Base-by-base conservation (phyloP, 768 basidiomycete genomes). In the Infundibulicybe gibba region DNA sequence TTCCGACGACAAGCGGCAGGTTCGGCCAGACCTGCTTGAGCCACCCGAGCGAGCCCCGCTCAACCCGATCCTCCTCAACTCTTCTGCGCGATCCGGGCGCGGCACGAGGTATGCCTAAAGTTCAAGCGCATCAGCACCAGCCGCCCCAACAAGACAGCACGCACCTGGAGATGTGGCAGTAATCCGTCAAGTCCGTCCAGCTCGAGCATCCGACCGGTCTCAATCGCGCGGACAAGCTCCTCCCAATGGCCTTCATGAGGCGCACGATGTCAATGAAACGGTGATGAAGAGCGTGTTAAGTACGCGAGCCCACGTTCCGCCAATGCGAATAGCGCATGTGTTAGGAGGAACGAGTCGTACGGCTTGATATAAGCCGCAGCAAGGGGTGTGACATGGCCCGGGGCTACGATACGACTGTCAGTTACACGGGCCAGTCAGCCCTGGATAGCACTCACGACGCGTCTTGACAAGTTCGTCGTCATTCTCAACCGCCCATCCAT, bases 181-280 rank as follows among this genome's bases (percentile, higher is more conserved):
- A 49, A 33, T 5, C 39, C 20, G 37, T 49, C 49, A 6, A 33
- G 19, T 6, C 49, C 49, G 16, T 49, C 39, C 2, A 49, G 35
- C 17, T 49, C 15, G 20, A 44, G 49, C 10, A 49, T 31, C 19
- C 31, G 32, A 6, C 49, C 49, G 10, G 40, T 34, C 11, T 49
- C 16, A 31, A 49, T 49, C 8, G 49, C 44, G 15, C 45, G 30
- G 15, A 49, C 15, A 21, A 49, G 25, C 21, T 34, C 19, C 19
- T 49, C 49, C 49, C 49, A 49, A 17, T 45, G 31, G 31, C 41
- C 38, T 31, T 49, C 49, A 49, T 40, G 17, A 49, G 32, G 9
- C 49, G 49, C 16, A 49, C 32, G 25, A 49, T 19, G 34, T 49
- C 49, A 6, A 45, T 5, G 31, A 49, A 49, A 45, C 19, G 6